phyloP scores from a whole-genome alignment of 1,284 basidiomycete species.

The Rhodotorula sp. region DNA sequence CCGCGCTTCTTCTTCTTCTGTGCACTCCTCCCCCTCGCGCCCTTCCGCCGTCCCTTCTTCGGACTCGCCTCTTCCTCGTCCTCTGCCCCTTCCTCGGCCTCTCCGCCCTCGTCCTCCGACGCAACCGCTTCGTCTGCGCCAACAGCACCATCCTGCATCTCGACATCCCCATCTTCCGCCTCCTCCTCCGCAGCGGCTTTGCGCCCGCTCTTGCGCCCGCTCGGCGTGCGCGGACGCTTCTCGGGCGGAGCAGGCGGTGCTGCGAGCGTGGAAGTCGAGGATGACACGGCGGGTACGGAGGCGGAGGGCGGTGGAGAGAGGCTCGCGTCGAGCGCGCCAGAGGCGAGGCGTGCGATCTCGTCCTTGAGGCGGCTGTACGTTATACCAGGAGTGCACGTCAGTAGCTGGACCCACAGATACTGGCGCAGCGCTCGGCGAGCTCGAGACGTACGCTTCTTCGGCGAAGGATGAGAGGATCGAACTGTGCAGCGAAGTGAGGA shows the following conservation, averaged over 20 bases:
- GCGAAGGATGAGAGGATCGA: slow-evolving; percentile 6
- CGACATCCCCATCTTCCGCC: not conserved
- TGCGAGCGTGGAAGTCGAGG: not conserved
- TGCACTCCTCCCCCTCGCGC: not conserved
- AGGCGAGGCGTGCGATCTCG: slow-evolving; percentile 11
- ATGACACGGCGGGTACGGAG: not conserved
- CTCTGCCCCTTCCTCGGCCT: too few species aligned
- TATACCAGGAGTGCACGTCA: not conserved
- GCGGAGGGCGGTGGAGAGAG: not conserved
- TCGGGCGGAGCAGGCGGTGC: not conserved
- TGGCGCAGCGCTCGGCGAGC: not conserved
- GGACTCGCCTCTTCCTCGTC: not conserved
- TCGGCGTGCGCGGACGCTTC: not conserved
- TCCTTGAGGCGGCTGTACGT: slow-evolving; percentile 1
- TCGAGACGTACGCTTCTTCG: slow-evolving; percentile 16
- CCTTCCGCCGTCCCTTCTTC: slow-evolving; percentile 1
- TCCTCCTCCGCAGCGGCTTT: not conserved
- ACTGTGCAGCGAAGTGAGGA: slow-evolving; percentile 7
- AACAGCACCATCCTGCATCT: too few species aligned
- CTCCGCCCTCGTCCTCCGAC: too few species aligned
- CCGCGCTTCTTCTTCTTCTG: not conserved
- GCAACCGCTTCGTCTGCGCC: too few species aligned
- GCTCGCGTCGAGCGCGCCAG: not conserved
- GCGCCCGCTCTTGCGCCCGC: not conserved
- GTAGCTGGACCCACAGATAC: not conserved